These are phyloP conservation scores for Aspergillus calidoustus DNA, from an alignment of 2,329 filamentous ascomycete species.

Conservation along the genomic window DNA sequence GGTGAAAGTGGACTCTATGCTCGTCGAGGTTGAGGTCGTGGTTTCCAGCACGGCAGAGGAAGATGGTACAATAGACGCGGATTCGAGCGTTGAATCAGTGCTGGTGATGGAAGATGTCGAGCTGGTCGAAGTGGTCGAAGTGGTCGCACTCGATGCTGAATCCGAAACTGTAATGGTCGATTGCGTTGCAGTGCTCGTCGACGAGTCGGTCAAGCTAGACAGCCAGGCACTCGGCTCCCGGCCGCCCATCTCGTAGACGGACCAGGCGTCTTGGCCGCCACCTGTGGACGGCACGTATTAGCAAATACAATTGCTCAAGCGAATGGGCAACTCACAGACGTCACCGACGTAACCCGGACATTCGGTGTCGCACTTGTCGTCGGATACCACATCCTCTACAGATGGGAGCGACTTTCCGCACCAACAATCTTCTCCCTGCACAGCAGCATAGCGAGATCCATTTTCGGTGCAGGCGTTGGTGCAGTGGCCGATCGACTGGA, in stretches of 20 bases:
- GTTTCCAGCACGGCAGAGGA: background rate
- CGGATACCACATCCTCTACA: background rate
- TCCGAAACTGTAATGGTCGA: background rate
- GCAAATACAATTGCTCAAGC: background rate
- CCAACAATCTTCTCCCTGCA: background rate
- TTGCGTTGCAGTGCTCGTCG: background rate
- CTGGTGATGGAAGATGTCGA: background rate
- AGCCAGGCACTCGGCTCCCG: background rate
- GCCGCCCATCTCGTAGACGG: background rate
- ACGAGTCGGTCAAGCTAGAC: background rate
- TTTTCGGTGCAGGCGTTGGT: background rate
- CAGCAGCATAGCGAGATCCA: background rate
- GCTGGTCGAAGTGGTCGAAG: background rate
- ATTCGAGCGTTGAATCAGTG: background rate
- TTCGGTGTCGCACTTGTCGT: background rate
- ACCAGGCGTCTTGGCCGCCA: background rate
- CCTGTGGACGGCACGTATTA: background rate
- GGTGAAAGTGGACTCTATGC: background rate
- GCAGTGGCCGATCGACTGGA: slow-evolving; percentile 1
- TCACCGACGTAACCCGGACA: background rate
- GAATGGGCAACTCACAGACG: background rate
- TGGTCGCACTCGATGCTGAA: background rate
- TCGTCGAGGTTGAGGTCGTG: background rate
- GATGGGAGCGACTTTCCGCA: background rate
- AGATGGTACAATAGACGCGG: background rate